Evolutionary conservation across 345 rosid genomes (phyloP).

Genomic region (Orychophragmus violaceus): DNA sequence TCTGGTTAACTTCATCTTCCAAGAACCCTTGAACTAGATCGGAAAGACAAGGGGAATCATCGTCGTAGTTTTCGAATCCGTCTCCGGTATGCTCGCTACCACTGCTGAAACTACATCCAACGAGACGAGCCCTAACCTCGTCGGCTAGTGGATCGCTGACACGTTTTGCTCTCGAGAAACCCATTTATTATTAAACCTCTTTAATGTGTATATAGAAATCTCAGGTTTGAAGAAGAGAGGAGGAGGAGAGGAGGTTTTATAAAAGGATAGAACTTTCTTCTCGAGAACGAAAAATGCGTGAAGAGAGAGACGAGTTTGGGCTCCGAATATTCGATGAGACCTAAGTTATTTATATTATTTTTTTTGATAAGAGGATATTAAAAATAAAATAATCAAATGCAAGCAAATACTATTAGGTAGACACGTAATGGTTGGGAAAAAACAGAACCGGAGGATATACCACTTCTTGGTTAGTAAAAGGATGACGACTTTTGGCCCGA

Average conservation of each 20-base stretch:
- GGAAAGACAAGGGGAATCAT: slow-evolving; percentile 62
- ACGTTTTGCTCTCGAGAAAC: slow-evolving; percentile 40
- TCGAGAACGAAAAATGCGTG: neutral
- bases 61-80: slow-evolving; percentile 26
- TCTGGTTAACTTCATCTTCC: slow-evolving; percentile 33
- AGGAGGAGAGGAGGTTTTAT: neutral
- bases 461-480: neutral
- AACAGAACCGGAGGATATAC: slow-evolving; percentile 25
- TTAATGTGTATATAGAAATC: neutral
- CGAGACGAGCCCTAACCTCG: slow-evolving; percentile 58
- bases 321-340: slow-evolving; percentile 27
- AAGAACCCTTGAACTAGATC: slow-evolving; percentile 73
- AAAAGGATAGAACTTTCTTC: neutral
- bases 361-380: neutral
- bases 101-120: slow-evolving; percentile 49
- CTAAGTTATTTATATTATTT: neutral
- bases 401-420: neutral
- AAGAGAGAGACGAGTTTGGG: neutral
- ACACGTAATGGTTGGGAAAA: slow-evolving; percentile 20
- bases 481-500: slow-evolving; percentile 23
- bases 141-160: slow-evolving; percentile 60
- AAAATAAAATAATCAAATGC: neutral
- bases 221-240: neutral
- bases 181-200: neutral
- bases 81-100: slow-evolving; percentile 73